Evolutionary conservation across 2,329 filamentous ascomycete species (phyloP).

Genomic region (Ophiostoma sp.): DNA sequence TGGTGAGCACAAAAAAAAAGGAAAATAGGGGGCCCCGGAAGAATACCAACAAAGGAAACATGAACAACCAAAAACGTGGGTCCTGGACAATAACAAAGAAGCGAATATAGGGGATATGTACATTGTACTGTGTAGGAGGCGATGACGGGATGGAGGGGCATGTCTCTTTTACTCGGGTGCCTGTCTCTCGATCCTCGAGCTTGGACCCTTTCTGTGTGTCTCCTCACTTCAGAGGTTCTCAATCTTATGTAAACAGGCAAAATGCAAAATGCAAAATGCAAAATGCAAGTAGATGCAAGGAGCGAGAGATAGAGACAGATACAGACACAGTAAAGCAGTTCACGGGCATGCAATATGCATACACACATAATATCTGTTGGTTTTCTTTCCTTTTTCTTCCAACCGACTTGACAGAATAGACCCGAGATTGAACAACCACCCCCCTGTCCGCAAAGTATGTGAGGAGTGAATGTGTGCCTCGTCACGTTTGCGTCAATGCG

Average conservation of each 20-base stretch:
- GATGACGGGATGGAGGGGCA: conserved; percentile 4
- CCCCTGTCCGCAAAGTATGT: not conserved
- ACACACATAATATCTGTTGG: not conserved
- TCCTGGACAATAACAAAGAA: not conserved
- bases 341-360: not conserved
- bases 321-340: no score
- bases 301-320: not conserved
- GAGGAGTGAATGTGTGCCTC: not conserved
- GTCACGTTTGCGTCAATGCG: not conserved
- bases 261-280: not conserved
- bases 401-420: not conserved
- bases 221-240: not conserved
- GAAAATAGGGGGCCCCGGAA: not conserved
- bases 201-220: not conserved
- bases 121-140: not conserved
- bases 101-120: conserved; percentile 8
- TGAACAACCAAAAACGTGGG: not conserved
- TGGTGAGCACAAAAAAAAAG: not conserved
- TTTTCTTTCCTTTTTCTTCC: not conserved
- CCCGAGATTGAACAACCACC: not conserved
- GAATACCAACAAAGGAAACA: no score
- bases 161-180: not conserved
- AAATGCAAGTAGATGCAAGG: not conserved
- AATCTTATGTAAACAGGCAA: not conserved
- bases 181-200: not conserved